A percentile compares a stretch with the other conserved stretches of the same genome.
Evolutionary conservation across 805 yeast genomes (phyloP).

Genomic region (Candida yuanshanica): DNA sequence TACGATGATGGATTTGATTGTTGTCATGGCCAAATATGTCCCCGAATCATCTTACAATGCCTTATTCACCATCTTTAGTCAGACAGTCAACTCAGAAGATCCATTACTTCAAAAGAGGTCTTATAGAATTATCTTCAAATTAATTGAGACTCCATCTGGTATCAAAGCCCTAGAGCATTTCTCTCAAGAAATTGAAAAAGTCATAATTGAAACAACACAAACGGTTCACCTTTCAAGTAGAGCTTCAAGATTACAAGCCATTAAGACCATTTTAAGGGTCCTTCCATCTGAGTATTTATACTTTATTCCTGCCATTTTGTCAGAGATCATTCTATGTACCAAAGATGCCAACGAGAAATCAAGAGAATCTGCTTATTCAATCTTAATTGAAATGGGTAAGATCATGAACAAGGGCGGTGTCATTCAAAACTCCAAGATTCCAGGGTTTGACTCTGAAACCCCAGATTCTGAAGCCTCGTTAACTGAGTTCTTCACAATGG

Average conservation of each 20-base stretch:
- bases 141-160: slow-evolving; percentile 69
- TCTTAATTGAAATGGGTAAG: slow-evolving; percentile 74
- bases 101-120: slow-evolving; percentile 83
- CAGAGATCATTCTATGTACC: slow-evolving; percentile 86
- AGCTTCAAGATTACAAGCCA: slow-evolving; percentile 69
- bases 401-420: slow-evolving; percentile 64
- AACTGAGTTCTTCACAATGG: slow-evolving; percentile 84
- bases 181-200: slow-evolving; percentile 52
- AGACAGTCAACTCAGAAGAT: slow-evolving; percentile 53
- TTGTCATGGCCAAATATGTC: slow-evolving; percentile 79
- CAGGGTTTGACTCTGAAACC: slow-evolving; percentile 57
- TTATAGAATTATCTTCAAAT: slow-evolving; percentile 66
- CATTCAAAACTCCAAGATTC: slow-evolving; percentile 57
- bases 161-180: slow-evolving; percentile 44
- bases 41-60: slow-evolving; percentile 68
- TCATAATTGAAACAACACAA: slow-evolving; percentile 52
- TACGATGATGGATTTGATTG: slow-evolving; percentile 88
- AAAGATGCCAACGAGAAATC: slow-evolving; percentile 92
- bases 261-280: slow-evolving; percentile 51
- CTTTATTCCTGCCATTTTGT: slow-evolving; percentile 75
- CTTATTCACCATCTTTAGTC: slow-evolving; percentile 69
- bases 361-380: slow-evolving; percentile 70
- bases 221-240: slow-evolving; percentile 68
- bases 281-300: slow-evolving; percentile 61
- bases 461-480: slow-evolving; percentile 65